phyloP scores from a whole-genome alignment of 2,329 filamentous ascomycete genomes.

The Sclerotinia trifoliorum region DNA sequence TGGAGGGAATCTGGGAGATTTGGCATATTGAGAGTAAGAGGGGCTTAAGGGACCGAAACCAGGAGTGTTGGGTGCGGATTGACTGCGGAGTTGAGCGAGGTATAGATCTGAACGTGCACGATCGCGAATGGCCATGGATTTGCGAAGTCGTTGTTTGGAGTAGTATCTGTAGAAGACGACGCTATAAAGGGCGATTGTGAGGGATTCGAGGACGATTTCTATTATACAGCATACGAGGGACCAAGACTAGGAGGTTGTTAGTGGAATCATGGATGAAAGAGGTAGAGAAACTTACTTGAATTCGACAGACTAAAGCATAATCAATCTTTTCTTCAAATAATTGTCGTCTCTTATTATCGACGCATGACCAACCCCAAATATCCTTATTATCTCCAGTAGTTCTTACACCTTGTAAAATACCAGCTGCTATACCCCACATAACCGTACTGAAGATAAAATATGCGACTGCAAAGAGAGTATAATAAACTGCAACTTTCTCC shows the following conservation, averaged over 20 bases:
- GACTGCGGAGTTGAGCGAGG: conserved; percentile 77
- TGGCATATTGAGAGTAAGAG: conserved; percentile 44
- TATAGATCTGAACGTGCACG: conserved; percentile 92
- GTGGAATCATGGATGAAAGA: background rate
- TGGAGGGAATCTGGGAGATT: conserved; percentile 58
- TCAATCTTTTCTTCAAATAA: conserved; percentile 79
- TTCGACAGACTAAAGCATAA: conserved; percentile 86
- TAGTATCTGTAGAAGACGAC: conserved; percentile 97
- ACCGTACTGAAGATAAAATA: conserved; percentile 93
- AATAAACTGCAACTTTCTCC: conserved; percentile 92
- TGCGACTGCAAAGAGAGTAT: conserved; percentile 86
- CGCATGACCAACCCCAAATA: conserved; percentile 98
- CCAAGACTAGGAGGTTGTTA: conserved; percentile 68
- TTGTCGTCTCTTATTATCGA: conserved; percentile 76
- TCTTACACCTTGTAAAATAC: conserved; percentile 75
- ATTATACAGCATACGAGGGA: conserved; percentile 94
- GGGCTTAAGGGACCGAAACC: conserved; percentile 74
- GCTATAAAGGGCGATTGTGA: conserved; percentile 89
- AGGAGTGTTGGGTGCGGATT: conserved; percentile 93
- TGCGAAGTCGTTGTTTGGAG: conserved; percentile 90
- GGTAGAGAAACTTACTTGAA: conserved; percentile 60
- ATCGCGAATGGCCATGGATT: conserved; percentile 95
- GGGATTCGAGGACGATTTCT: conserved; percentile 87
- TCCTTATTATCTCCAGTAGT: conserved; percentile 75
- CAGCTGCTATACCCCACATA: conserved; percentile 88